Base-by-base conservation (phyloP, 176 grass and related monocot species). In the Melocanna baccifera region DNA sequence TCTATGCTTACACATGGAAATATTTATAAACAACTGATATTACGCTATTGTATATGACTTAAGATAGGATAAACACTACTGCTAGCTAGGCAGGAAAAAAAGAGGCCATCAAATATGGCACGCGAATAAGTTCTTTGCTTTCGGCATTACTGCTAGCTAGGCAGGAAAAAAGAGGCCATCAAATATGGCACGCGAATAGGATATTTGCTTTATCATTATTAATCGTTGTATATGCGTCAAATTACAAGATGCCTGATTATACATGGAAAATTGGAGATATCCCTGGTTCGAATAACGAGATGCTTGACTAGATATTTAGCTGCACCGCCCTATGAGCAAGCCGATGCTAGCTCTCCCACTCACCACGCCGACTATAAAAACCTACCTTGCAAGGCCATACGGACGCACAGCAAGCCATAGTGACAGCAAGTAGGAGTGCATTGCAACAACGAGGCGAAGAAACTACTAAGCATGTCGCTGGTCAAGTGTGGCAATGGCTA, bases 321-420 rank as follows among this genome's bases (percentile, higher is more conserved):
- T 50, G 25, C 23, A 30, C 25, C 69, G 69, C 15, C 14, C 43
- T 16, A 72, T 46, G 25, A 50, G 43, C 23, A 73, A 73, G n/a
- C 20, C 42, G 32, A 76, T 75, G 43, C 3, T 51, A 52, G 45
- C 32, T 55, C 32, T 55, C 70, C 37, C n/a, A 26, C 70, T 42
- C 71, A 18, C 46, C 30, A 20, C 11, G 20, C 8, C 71, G n/a
- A 46, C 71, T 84, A 84, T 76, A 84, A 84, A 51, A 75, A 11
- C 45, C 14, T 13, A 9, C n/a, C 45, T 65, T 1, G 45, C 28
- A 41, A 6, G 0, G 59, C 71, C 61, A 67, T 45, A 28, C 22
- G 5, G 1, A 3, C 28, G 62, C 57, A 73, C 4, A 40, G 7
- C 70, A 66, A 84, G 14, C 59, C 22, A 4, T 5, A 75, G 48